Evolutionary conservation across 2,329 filamentous ascomycete species (phyloP), one percentile per base, ranked within the genome.

Genomic region (Madurella fahalii): DNA sequence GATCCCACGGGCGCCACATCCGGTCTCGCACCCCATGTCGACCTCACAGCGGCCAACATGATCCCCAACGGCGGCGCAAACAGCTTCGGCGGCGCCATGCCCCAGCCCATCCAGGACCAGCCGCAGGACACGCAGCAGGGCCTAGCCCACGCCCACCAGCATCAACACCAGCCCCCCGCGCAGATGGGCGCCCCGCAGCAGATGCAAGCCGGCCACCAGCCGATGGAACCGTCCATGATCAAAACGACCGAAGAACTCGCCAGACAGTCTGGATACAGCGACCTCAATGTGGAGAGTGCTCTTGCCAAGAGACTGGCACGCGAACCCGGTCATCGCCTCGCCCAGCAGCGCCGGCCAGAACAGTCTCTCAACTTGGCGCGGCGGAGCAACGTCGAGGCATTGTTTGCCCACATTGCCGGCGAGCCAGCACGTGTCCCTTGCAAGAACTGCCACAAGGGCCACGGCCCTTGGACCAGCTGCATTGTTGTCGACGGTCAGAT

Each of bases 401-500:
- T 83, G 40, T 77, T 84, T 52, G 79, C 78, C 17, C 79, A 83
- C 60, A 77, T 83, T 46, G 77, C 79, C 2, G 81, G 81, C 37
- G 71, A 74, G 30, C 67, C 72, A 32, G 74, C 77, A 0, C 61
- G 71, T 0, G 70, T 72, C n/a, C 71, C 78, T 0, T 84, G 81
- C 67, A 81, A 81, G 67, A 83, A 81, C 66, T 84, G 81, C 64
- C 74, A 77, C 66, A 83, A 82, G 64, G 79, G 79, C 4, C 79
- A 83, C 56, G 81, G 81, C 0, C 81, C 81, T 0, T 84, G 80
- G 80, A 78, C 72, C 1, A 72, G 73, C 15, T 84, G 81, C 58
- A 73, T 84, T n/a, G 70, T 82, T n/a, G 77, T 81, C 18, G 77
- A 78, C 46, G 80, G 81, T 1, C 78, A 82, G 63, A 80, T 84